Evolutionary conservation across 768 basidiomycete genomes (phyloP).

Genomic region (Xerocomellus intermedius): DNA sequence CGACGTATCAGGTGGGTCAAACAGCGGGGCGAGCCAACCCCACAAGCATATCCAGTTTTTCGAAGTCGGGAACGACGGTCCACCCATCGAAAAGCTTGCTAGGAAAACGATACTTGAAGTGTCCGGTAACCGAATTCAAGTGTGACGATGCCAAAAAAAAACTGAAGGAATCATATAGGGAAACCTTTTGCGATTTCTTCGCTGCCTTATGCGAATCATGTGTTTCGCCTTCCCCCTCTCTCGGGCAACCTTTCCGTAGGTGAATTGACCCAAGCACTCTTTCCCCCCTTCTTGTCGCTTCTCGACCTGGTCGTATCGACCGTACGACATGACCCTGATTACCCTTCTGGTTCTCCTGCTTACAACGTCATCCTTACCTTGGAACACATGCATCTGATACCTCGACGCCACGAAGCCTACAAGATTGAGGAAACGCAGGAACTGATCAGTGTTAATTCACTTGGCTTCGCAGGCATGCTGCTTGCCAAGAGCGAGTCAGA

Average conservation of each 20-base stretch:
- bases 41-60: conserved; percentile 93
- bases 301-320: conserved; percentile 77
- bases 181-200: conserved; percentile 66
- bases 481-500: conserved; percentile 83
- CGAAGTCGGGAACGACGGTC: conserved; percentile 59
- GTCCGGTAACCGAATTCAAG: conserved; percentile 11
- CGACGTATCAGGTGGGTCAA: conserved; percentile 55
- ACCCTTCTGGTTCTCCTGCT: conserved; percentile 64
- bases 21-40: conserved; percentile 84
- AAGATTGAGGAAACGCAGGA: conserved; percentile 52
- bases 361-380: conserved; percentile 83
- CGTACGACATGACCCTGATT: conserved; percentile 62
- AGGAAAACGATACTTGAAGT: conserved; percentile 54
- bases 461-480: conserved; percentile 89
- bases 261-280: conserved; percentile 51
- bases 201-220: conserved; percentile 81
- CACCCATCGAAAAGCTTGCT: conserved; percentile 77
- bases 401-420: conserved; percentile 66
- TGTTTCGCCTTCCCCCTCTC: conserved; percentile 47
- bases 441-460: conserved; percentile 71
- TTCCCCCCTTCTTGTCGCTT: conserved; percentile 64
- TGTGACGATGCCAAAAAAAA: not conserved
- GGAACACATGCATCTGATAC: conserved; percentile 85
- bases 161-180: conserved; percentile 40
- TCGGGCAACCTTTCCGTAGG: conserved; percentile 26